These are phyloP conservation scores for Serendipita sp. DNA, from an alignment of 1,284 basidiomycete species.

Conservation along the genomic window DNA sequence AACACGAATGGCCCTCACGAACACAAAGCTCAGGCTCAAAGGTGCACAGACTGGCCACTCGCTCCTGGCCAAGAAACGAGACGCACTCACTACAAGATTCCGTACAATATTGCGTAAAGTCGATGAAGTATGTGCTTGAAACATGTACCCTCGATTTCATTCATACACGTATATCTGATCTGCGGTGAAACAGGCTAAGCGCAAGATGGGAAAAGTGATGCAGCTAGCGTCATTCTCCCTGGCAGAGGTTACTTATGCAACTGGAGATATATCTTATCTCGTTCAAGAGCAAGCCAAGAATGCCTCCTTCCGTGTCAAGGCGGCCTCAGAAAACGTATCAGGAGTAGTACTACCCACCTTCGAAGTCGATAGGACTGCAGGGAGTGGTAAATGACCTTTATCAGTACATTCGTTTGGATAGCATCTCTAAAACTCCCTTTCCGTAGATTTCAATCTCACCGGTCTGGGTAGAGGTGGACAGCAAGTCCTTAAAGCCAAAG, in stretches of 20 bases:
- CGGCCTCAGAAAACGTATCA: conserved; percentile 96
- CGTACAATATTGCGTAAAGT: conserved; percentile 80
- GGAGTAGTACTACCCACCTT: conserved; percentile 96
- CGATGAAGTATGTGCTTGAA: conserved; percentile 61
- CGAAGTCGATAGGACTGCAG: conserved; percentile 72
- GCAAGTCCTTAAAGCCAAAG: conserved; percentile 84
- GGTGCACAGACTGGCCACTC: conserved; percentile 97
- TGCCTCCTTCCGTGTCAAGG: conserved; percentile 84
- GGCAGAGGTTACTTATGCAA: conserved; percentile 95
- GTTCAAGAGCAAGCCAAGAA: conserved; percentile 84
- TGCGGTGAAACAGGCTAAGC: conserved; percentile 59
- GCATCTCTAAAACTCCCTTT: not conserved
- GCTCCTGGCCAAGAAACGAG: conserved; percentile 91
- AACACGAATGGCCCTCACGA: conserved; percentile 86
- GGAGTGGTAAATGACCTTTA: conserved; percentile 45
- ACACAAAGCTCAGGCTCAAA: conserved; percentile 87
- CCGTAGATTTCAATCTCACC: conserved; percentile 88
- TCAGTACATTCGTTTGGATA: not conserved
- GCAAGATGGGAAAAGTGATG: conserved; percentile 98
- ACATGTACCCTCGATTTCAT: not conserved
- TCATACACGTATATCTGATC: not conserved
- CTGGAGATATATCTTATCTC: conserved; percentile 93
- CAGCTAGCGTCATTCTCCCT: conserved; percentile 96
- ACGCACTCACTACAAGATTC: conserved; percentile 88
- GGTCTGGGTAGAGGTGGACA: conserved; percentile 95